Evolutionary conservation across 2,329 filamentous ascomycete species (phyloP).

Genomic region (Aspergillus fischeri): DNA sequence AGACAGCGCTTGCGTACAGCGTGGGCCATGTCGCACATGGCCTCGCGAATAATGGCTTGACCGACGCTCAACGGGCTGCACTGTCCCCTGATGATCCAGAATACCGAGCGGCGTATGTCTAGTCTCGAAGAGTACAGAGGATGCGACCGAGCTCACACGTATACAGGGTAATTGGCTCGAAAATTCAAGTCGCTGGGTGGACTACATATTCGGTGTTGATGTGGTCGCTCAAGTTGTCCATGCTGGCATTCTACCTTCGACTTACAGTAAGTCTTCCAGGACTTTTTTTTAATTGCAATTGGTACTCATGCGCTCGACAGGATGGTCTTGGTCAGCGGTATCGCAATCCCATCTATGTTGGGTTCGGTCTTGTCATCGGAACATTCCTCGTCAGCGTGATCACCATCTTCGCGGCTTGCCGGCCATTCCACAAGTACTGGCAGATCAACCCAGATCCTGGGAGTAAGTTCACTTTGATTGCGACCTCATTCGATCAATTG

Average conservation of each 20-base stretch:
- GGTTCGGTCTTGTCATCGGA: slow-evolving; percentile 44
- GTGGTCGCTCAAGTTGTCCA: slow-evolving; percentile 49
- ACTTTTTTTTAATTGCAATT: background rate
- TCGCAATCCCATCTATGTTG: slow-evolving; percentile 43
- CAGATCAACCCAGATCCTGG: slow-evolving; percentile 56
- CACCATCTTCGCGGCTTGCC: slow-evolving; percentile 48
- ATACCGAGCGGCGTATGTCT: slow-evolving; percentile 34
- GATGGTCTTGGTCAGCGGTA: slow-evolving; percentile 22
- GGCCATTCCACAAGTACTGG: slow-evolving; percentile 51
- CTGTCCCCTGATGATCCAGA: slow-evolving; percentile 41
- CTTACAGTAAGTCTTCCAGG: slow-evolving; percentile 35
- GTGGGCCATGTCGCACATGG: slow-evolving; percentile 45
- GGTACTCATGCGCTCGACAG: slow-evolving; percentile 3
- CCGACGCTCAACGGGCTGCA: slow-evolving; percentile 42
- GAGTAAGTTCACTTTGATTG: slow-evolving; percentile 34
- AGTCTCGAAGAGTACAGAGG: background rate
- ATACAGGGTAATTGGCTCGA: slow-evolving; percentile 47
- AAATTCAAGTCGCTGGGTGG: slow-evolving; percentile 51
- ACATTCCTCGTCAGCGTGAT: slow-evolving; percentile 47
- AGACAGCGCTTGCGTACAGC: slow-evolving; percentile 46
- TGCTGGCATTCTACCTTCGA: slow-evolving; percentile 52
- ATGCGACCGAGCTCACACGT: background rate
- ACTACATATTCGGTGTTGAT: slow-evolving; percentile 48
- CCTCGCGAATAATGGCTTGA: slow-evolving; percentile 55
- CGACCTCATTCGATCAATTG: background rate